Percentiles rank a stretch among this genome's conserved stretches.
Conservation (phyloP, 129 eudicot genomes). For the Calendula officinalis region DNA sequence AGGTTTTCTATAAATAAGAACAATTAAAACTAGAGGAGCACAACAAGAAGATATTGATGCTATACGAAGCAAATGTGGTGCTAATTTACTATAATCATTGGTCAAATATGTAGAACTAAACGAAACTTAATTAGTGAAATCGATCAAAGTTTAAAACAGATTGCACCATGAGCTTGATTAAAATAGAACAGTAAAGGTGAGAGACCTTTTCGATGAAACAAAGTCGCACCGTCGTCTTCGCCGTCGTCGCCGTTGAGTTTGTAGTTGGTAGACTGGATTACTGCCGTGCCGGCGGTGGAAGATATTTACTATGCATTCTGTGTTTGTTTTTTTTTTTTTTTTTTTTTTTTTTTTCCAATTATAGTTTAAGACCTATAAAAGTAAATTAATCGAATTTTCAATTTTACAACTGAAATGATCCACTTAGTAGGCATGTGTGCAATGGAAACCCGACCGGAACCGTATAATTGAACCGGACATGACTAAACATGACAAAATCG, state of each 20-base stretch:
- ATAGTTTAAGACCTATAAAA: too few relatives aligned
- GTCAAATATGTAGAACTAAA: conserved; percentile 6
- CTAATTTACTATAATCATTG: conserved; percentile 7
- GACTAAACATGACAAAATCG: too few relatives aligned
- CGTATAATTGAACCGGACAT: too few relatives aligned
- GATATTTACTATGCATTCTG: background rate
- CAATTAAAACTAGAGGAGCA: background rate
- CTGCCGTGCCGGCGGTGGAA: conserved; percentile 13
- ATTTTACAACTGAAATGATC: too few relatives aligned
- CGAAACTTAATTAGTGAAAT: background rate
- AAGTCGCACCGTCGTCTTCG: conserved; percentile 2
- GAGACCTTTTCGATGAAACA: conserved; percentile 9
- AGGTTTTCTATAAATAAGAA: conserved; percentile 11
- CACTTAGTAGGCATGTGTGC: too few relatives aligned
- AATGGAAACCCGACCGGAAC: too few relatives aligned
- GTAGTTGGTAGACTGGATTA: conserved; percentile 22
- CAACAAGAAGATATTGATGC: background rate
- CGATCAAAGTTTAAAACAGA: background rate
- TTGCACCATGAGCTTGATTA: background rate
- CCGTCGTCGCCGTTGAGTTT: conserved; percentile 11
- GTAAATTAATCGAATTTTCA: too few relatives aligned
- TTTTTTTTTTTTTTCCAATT: too few relatives aligned
- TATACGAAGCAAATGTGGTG: conserved; percentile 19
- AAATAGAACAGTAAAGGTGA: background rate
- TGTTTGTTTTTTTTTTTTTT: background rate